These are phyloP conservation scores for Mycosphaerella arachidis DNA, from an alignment of 2,329 filamentous ascomycete genomes.

Conservation along the genomic window DNA sequence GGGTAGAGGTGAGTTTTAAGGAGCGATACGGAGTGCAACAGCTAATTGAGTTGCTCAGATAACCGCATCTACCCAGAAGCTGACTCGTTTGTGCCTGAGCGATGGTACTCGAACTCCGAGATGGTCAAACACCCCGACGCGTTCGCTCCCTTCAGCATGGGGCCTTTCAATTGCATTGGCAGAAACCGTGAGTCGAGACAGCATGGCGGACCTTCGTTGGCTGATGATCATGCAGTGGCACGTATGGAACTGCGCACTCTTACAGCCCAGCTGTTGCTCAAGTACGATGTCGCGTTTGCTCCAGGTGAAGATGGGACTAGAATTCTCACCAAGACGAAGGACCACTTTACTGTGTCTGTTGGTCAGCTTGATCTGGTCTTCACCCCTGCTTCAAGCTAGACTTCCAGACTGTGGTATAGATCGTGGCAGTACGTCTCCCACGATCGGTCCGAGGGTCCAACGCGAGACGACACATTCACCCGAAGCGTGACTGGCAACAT, in stretches of 20 bases:
- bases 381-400: slow-evolving; percentile 11
- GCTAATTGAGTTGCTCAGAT: slow-evolving; percentile 7
- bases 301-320: slow-evolving; percentile 33
- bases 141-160: slow-evolving; percentile 36
- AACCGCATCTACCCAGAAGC: slow-evolving; percentile 29
- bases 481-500: no score
- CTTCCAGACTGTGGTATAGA: no score
- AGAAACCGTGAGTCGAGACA: slow-evolving; percentile 19
- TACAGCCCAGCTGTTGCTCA: slow-evolving; percentile 33
- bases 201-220: background rate
- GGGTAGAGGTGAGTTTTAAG: slow-evolving; percentile 17
- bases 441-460: no score
- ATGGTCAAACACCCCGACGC: slow-evolving; percentile 35
- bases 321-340: slow-evolving; percentile 32
- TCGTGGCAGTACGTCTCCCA: no score
- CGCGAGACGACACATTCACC: no score
- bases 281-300: slow-evolving; percentile 37
- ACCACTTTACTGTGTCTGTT: slow-evolving; percentile 35
- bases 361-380: slow-evolving; percentile 20
- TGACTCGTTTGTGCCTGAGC: slow-evolving; percentile 33
- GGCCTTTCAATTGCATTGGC: slow-evolving; percentile 37
- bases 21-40: background rate
- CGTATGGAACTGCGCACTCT: slow-evolving; percentile 36
- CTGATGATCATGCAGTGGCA: slow-evolving; percentile 26
- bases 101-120: slow-evolving; percentile 35